Percentiles rank a stretch among this genome's conserved stretches.
Conservation (phyloP, 495 filamentous ascomycete genomes). For the Platismatia glauca region DNA sequence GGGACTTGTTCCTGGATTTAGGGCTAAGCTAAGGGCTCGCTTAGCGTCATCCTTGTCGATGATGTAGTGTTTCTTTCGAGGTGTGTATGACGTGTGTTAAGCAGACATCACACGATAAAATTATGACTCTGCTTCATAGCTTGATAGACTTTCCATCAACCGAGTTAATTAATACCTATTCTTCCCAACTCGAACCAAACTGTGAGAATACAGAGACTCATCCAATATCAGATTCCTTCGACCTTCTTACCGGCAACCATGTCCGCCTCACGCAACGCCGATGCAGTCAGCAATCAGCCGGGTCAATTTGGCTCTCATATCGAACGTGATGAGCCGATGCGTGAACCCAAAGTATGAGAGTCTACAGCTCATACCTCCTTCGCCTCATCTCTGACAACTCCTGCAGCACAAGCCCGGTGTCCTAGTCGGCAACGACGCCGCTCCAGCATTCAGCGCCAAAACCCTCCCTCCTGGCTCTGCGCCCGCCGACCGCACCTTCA, state of each 20-base stretch:
- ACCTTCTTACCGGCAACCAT: constrained; percentile 31
- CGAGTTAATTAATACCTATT: no score
- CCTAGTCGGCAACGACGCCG: constrained; percentile 49
- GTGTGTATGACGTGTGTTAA: constrained; percentile 5
- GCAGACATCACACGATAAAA: not conserved
- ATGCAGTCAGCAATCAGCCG: constrained; percentile 45
- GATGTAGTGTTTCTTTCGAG: not conserved
- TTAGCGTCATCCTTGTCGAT: constrained; percentile 8
- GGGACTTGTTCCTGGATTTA: constrained; percentile 12
- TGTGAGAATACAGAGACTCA: no score
- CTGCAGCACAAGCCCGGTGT: constrained; percentile 58
- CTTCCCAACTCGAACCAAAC: no score
- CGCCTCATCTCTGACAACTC: constrained; percentile 11
- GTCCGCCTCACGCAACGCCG: constrained; percentile 44
- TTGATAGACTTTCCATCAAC: not conserved
- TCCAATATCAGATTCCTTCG: not conserved
- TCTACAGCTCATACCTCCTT: not conserved
- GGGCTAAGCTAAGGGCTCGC: constrained; percentile 12
- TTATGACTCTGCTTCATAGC: no score
- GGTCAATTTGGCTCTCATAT: constrained; percentile 49
- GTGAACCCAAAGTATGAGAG: constrained; percentile 44
- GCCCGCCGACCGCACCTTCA: constrained; percentile 51
- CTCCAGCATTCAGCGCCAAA: constrained; percentile 55
- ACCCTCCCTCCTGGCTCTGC: constrained; percentile 56
- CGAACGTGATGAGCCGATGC: constrained; percentile 42